phyloP scores from a whole-genome alignment of 2,329 filamentous ascomycete species.

The Talaromyces funiculosus region DNA sequence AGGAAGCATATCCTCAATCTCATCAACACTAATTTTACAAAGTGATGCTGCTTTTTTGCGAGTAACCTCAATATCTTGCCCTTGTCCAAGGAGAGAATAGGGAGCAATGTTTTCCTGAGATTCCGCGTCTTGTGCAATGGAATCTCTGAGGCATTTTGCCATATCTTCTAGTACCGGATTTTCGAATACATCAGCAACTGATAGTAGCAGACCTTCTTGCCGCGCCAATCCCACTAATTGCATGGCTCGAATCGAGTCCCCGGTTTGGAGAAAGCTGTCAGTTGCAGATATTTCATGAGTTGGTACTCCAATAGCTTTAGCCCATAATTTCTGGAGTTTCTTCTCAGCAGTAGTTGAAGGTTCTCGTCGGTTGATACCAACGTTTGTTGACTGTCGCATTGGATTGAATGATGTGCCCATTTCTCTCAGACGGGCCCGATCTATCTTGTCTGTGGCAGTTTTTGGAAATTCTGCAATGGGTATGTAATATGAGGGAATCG shows the following conservation, averaged over 20 bases:
- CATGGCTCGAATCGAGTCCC: conserved; percentile 27
- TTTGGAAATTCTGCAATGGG: conserved; percentile 7
- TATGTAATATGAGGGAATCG: conserved; percentile 14
- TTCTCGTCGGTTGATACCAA: neutral
- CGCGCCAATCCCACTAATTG: conserved; percentile 20
- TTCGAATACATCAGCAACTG: conserved; percentile 23
- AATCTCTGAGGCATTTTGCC: conserved; percentile 37
- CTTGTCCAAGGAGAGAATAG: neutral
- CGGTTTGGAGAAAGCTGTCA: conserved; percentile 26
- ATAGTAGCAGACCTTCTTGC: conserved; percentile 18
- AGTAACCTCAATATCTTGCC: neutral
- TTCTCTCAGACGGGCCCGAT: neutral
- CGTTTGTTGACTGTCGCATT: neutral
- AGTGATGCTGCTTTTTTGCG: neutral
- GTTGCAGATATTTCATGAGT: conserved; percentile 26
- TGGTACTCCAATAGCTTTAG: conserved; percentile 30
- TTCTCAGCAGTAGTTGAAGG: neutral
- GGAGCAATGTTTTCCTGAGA: neutral
- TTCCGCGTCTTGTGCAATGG: conserved; percentile 3
- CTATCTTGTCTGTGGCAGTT: conserved; percentile 8
- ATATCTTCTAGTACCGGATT: conserved; percentile 39
- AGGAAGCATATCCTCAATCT: conserved; percentile 37
- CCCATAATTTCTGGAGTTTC: conserved; percentile 3
- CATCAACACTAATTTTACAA: conserved; percentile 14
- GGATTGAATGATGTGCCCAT: neutral